phyloP scores from a whole-genome alignment of 2,329 filamentous ascomycete genomes.

The Stromatinia cepivora region DNA sequence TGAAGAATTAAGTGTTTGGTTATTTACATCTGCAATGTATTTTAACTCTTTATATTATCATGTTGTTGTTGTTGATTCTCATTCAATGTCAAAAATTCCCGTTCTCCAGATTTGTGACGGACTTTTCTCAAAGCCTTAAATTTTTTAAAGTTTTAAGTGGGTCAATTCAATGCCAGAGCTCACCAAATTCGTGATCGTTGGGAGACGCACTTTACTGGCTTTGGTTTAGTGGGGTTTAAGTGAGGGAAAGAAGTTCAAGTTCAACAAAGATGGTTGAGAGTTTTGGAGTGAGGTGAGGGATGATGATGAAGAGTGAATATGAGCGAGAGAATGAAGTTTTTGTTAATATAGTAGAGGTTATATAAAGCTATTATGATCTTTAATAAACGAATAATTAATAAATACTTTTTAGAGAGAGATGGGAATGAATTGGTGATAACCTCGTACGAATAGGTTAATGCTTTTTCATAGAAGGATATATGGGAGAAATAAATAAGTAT shows the following conservation, averaged over 20 bases:
- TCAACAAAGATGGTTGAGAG: neutral
- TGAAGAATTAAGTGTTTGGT: too few species aligned
- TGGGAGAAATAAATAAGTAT: neutral
- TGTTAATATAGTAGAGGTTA: too few species aligned
- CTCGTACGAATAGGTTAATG: too few species aligned
- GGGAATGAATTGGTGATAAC: too few species aligned
- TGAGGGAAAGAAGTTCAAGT: neutral
- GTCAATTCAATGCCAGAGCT: neutral
- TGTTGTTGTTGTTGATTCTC: too few species aligned
- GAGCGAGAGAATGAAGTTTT: too few species aligned
- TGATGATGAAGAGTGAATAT: neutral
- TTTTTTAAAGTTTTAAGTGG: neutral
- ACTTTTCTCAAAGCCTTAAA: neutral
- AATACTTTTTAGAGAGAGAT: too few species aligned
- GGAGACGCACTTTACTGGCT: slow-evolving; percentile 16
- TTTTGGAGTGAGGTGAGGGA: neutral
- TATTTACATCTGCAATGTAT: too few species aligned
- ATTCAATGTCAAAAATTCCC: too few species aligned
- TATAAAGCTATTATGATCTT: too few species aligned
- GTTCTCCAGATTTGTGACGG: neutral
- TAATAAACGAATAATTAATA: too few species aligned
- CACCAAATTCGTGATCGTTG: slow-evolving; percentile 18
- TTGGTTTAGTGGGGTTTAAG: neutral
- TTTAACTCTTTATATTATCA: too few species aligned
- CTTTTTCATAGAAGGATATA: neutral